Conservation (phyloP, 2,329 filamentous ascomycete species). For the Fusarium goolgardi region DNA sequence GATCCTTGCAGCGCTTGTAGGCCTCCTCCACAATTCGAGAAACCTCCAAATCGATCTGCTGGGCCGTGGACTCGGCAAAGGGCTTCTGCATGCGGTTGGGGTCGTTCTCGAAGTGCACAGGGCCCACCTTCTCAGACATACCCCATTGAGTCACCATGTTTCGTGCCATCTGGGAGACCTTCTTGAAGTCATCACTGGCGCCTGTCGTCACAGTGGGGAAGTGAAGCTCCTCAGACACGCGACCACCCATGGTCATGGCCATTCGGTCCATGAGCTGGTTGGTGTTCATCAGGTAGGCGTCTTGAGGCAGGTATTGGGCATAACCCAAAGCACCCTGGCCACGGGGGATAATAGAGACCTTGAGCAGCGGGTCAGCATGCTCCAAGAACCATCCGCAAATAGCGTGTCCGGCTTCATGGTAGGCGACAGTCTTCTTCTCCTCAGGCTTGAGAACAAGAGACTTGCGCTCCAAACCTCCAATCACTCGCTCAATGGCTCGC, state of each 20-base stretch:
- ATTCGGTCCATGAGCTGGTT: conserved; percentile 98
- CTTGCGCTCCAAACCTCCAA: conserved; percentile 97
- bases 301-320: conserved; percentile 94
- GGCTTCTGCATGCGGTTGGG: conserved; percentile 90
- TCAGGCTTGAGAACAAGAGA: conserved; percentile 91
- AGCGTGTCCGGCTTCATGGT: conserved; percentile 97
- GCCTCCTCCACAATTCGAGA: conserved; percentile 91
- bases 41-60: conserved; percentile 91
- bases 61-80: conserved; percentile 93
- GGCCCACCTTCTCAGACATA: conserved; percentile 95
- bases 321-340: conserved; percentile 94
- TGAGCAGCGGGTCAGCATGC: conserved; percentile 95
- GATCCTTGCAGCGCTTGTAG: conserved; percentile 87
- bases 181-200: conserved; percentile 97
- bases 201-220: conserved; percentile 97
- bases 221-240: conserved; percentile 94
- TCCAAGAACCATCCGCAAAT: conserved; percentile 99
- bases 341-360: conserved; percentile 98
- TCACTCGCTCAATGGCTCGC: conserved; percentile 95
- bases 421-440: conserved; percentile 96
- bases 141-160: conserved; percentile 99
- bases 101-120: conserved; percentile 88
- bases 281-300: conserved; percentile 95
- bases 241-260: conserved; percentile 98
- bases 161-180: conserved; percentile 94